These are phyloP conservation scores for Yarrowia porcina DNA, from an alignment of 805 yeast species.

Conservation along the genomic window DNA sequence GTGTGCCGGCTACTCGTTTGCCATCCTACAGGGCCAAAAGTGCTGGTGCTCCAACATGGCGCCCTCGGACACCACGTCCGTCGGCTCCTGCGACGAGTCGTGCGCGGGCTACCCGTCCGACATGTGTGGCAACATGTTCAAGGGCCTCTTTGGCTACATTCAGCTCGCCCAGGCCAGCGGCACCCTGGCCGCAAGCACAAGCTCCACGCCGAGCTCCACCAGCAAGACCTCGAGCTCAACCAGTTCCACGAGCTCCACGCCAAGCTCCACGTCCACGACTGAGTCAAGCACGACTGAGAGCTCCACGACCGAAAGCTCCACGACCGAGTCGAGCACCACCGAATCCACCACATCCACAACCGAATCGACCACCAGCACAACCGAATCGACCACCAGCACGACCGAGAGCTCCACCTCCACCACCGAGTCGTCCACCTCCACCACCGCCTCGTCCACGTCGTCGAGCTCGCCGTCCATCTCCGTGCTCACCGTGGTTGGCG, in stretches of 20 bases:
- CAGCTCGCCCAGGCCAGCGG: conserved; percentile 41
- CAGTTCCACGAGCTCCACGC: background rate
- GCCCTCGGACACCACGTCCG: conserved; percentile 44
- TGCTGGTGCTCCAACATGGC: conserved; percentile 63
- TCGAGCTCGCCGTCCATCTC: conserved; percentile 29
- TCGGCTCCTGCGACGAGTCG: conserved; percentile 36
- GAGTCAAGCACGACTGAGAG: conserved; percentile 16
- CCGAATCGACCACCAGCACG: conserved; percentile 25
- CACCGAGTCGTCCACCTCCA: conserved; percentile 18
- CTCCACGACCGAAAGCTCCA: conserved; percentile 27
- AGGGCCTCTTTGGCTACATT: conserved; percentile 55
- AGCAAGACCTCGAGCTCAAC: background rate
- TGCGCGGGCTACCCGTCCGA: conserved; percentile 50
- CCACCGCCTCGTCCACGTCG: conserved; percentile 28
- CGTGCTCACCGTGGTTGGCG: conserved; percentile 34
- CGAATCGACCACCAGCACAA: conserved; percentile 23
- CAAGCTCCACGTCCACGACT: no score
- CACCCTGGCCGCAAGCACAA: conserved; percentile 31
- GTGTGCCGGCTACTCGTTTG: conserved; percentile 52
- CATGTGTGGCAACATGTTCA: conserved; percentile 43
- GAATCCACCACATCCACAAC: background rate
- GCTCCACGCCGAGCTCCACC: conserved; percentile 2
- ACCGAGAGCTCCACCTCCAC: conserved; percentile 24
- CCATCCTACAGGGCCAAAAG: conserved; percentile 47
- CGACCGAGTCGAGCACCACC: conserved; percentile 29